phyloP scores from a whole-genome alignment of 805 yeast genomes.

The Starmera amethionina region DNA sequence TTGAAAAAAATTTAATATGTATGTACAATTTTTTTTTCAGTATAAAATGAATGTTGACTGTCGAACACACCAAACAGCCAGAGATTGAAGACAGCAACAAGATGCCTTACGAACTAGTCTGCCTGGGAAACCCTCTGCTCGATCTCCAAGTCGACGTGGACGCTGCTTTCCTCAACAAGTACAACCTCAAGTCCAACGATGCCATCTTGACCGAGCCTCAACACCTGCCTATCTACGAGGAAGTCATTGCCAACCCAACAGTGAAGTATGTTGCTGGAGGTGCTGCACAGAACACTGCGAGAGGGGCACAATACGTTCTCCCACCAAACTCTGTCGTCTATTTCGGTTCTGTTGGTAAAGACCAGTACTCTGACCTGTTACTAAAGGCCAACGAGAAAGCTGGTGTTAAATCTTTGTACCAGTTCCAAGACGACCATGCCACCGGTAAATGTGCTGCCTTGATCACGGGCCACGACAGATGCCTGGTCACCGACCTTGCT shows the following conservation, averaged over 20 bases:
- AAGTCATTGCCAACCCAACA: slow-evolving; percentile 50
- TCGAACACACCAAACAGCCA: too few relatives aligned
- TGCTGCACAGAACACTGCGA: slow-evolving; percentile 98
- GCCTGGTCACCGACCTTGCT: slow-evolving; percentile 89
- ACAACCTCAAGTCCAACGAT: slow-evolving; percentile 81
- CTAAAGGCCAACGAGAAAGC: slow-evolving; percentile 75
- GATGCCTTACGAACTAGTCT: slow-evolving; percentile 63
- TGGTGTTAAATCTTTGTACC: slow-evolving; percentile 82
- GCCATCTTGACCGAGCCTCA: slow-evolving; percentile 80
- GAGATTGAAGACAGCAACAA: background rate
- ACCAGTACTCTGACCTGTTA: slow-evolving; percentile 74
- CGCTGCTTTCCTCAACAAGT: slow-evolving; percentile 62
- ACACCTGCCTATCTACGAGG: slow-evolving; percentile 81
- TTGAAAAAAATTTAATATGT: too few relatives aligned
- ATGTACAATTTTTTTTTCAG: too few relatives aligned
- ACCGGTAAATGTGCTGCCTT: slow-evolving; percentile 99
- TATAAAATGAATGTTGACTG: too few relatives aligned
- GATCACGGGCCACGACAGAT: slow-evolving; percentile 80
- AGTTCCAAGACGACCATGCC: slow-evolving; percentile 62
- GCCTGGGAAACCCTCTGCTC: slow-evolving; percentile 88
- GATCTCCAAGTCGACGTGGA: slow-evolving; percentile 77
- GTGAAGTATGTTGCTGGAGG: slow-evolving; percentile 91
- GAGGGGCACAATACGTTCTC: slow-evolving; percentile 93
- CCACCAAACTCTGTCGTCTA: slow-evolving; percentile 79
- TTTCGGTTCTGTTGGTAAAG: slow-evolving; percentile 95